Conservation (phyloP, 495 filamentous ascomycete species). For the Jackrogersella minutella region DNA sequence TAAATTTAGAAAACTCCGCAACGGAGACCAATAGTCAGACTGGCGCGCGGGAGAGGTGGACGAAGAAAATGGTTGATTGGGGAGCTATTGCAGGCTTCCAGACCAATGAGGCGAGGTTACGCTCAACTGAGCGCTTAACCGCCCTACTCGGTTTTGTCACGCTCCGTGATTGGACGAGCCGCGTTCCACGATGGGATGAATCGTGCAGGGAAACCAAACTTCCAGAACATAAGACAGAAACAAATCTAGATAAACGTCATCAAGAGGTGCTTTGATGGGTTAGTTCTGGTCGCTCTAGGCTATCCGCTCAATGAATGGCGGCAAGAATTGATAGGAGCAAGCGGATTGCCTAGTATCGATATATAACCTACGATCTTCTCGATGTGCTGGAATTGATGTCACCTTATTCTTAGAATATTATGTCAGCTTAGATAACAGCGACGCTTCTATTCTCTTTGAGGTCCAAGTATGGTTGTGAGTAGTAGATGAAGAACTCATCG, state of each 20-base stretch:
- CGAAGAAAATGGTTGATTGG: constrained; percentile 37
- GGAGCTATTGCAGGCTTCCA: constrained; percentile 15
- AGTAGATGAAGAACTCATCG: background rate
- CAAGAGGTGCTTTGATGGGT: constrained; percentile 1
- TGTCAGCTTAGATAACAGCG: background rate
- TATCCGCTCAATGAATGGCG: background rate
- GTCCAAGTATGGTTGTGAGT: background rate
- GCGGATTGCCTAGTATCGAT: background rate
- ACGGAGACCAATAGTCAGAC: constrained; percentile 35
- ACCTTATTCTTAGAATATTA: constrained; percentile 4
- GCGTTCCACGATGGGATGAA: constrained; percentile 31
- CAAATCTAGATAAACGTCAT: constrained; percentile 15
- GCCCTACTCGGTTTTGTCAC: constrained; percentile 35
- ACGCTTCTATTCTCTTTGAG: background rate
- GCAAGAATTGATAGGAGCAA: background rate
- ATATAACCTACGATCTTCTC: too few relatives aligned
- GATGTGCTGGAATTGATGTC: too few relatives aligned
- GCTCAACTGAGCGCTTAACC: constrained; percentile 45
- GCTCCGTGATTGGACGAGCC: constrained; percentile 40
- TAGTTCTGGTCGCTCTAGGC: background rate
- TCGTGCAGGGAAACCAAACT: constrained; percentile 23
- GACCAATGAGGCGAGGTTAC: constrained; percentile 34
- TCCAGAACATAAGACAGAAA: constrained; percentile 25
- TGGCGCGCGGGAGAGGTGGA: constrained; percentile 36
- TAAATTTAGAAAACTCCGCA: constrained; percentile 40